Percentiles rank a stretch among this genome's conserved stretches.
Evolutionary conservation across 2,329 filamentous ascomycete species (phyloP).

Genomic region (Aspergillus bombycis): DNA sequence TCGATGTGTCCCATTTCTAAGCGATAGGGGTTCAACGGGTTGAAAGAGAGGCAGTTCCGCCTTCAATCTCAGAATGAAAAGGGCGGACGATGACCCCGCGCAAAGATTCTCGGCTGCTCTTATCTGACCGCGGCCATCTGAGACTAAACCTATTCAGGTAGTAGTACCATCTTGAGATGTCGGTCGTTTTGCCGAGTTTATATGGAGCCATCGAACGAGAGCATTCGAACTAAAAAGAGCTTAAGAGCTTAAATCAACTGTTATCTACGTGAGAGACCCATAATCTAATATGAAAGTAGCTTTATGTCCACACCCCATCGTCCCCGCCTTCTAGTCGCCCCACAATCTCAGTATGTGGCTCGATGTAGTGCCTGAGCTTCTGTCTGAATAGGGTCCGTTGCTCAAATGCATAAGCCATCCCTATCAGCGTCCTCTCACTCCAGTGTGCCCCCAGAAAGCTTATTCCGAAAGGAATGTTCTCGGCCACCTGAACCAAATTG

Average conservation of each 20-base stretch:
- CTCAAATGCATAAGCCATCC: constrained; percentile 70
- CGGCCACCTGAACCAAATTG: constrained; percentile 56
- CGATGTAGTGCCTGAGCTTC: constrained; percentile 53
- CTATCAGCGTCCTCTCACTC: constrained; percentile 64
- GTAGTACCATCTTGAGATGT: background rate
- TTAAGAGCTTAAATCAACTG: background rate
- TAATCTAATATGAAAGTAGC: background rate
- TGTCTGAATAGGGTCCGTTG: constrained; percentile 57
- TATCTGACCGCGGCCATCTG: background rate
- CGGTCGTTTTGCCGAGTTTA: background rate
- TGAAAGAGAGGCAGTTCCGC: background rate
- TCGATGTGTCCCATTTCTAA: constrained; percentile 26
- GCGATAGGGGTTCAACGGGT: background rate
- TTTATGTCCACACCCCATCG: background rate
- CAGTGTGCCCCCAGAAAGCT: constrained; percentile 65
- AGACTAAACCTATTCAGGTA: constrained; percentile 2
- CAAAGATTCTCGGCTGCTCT: constrained; percentile 3
- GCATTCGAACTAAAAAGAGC: background rate
- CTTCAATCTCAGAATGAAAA: background rate
- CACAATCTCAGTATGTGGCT: constrained; percentile 51
- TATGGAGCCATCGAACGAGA: background rate
- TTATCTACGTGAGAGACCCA: background rate
- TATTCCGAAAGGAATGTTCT: constrained; percentile 64
- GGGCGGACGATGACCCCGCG: constrained; percentile 3
- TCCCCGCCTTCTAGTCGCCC: background rate